Conservation (phyloP, 2,329 filamentous ascomycete genomes). For the Fusarium coicis region DNA sequence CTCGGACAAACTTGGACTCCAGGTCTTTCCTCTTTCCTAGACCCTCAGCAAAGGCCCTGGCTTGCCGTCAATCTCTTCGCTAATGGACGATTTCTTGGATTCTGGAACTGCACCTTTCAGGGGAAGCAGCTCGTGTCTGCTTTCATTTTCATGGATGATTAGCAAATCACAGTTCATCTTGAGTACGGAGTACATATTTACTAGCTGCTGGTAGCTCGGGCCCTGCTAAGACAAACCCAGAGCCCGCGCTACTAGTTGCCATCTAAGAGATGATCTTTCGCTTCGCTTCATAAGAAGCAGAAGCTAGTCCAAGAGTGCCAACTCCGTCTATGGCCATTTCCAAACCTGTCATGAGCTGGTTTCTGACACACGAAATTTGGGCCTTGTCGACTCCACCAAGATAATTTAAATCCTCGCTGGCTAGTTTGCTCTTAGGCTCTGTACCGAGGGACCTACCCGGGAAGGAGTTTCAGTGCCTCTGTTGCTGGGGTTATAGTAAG, state of each 20-base stretch:
- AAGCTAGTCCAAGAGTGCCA: slow-evolving; percentile 19
- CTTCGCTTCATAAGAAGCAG: slow-evolving; percentile 11
- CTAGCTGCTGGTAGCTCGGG: slow-evolving; percentile 34
- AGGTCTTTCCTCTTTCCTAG: not conserved
- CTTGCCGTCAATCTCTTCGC: not conserved
- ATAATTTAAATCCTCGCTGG: slow-evolving; percentile 23
- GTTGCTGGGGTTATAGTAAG: not conserved
- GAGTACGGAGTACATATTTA: slow-evolving; percentile 5
- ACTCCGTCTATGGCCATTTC: slow-evolving; percentile 4
- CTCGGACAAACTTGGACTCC: not conserved
- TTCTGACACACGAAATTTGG: slow-evolving; percentile 23
- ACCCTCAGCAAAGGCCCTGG: not conserved
- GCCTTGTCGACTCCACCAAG: slow-evolving; percentile 28
- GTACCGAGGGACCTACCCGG: not conserved
- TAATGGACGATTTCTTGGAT: not conserved
- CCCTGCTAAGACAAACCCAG: slow-evolving; percentile 34
- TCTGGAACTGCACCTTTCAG: slow-evolving; percentile 8
- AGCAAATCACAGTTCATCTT: slow-evolving; percentile 30
- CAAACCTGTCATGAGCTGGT: slow-evolving; percentile 33
- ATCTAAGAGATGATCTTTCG: slow-evolving; percentile 30
- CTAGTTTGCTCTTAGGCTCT: slow-evolving; percentile 4
- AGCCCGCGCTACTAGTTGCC: slow-evolving; percentile 15
- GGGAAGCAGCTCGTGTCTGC: slow-evolving; percentile 15
- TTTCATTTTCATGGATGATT: not conserved
- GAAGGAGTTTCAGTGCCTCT: slow-evolving; percentile 3